Conservation (phyloP, 805 yeast species). For the Saccharomycopsis sp. region DNA sequence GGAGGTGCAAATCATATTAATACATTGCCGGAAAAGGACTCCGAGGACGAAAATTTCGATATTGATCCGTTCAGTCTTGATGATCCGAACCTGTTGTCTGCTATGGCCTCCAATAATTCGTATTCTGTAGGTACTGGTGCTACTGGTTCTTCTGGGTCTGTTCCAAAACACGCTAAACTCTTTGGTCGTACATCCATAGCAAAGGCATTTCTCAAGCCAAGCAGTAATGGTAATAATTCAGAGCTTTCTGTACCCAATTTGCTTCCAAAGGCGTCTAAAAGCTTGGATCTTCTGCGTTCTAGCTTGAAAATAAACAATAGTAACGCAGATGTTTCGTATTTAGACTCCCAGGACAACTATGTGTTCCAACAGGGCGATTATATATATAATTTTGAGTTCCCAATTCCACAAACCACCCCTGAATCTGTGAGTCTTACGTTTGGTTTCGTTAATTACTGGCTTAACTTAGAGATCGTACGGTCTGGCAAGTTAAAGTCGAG, state of each 20-base stretch:
- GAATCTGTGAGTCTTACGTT: conserved; percentile 74
- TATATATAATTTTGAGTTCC: conserved; percentile 85
- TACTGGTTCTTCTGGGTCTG: neutral
- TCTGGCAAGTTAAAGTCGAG: conserved; percentile 83
- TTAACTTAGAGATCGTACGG: conserved; percentile 68
- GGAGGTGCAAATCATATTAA: conserved; percentile 39
- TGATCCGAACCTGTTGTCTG: neutral
- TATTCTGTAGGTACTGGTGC: neutral
- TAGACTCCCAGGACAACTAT: conserved; percentile 26
- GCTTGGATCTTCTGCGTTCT: neutral
- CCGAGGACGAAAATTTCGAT: conserved; percentile 13
- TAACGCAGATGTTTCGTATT: conserved; percentile 1
- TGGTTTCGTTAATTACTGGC: conserved; percentile 67
- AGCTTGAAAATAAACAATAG: neutral
- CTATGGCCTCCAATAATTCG: neutral
- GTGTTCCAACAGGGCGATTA: conserved; percentile 84
- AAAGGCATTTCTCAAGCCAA: neutral
- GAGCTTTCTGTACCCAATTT: neutral
- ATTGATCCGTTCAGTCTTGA: neutral
- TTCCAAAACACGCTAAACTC: neutral
- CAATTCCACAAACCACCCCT: conserved; percentile 74
- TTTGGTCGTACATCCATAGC: neutral
- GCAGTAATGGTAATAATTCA: neutral
- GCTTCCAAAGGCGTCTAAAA: neutral
- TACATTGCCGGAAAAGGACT: conserved; percentile 13